These are phyloP conservation scores for Cryptococcus sp. DNA, from an alignment of 1,284 basidiomycete genomes.

Conservation along the genomic window DNA sequence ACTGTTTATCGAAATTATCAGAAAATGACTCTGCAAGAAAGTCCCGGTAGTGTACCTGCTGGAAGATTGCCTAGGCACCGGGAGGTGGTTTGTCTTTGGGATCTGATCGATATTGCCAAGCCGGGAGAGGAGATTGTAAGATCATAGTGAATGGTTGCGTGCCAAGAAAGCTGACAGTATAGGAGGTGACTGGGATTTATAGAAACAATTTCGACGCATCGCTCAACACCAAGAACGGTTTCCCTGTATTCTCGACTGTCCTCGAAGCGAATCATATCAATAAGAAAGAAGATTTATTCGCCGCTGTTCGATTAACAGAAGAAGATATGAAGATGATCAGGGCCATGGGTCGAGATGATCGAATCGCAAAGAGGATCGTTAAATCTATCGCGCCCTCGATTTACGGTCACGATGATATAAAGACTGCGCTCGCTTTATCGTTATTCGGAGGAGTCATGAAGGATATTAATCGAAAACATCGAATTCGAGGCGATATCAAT, in stretches of 20 bases:
- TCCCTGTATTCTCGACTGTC: slow-evolving; percentile 97
- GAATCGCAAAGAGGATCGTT: slow-evolving; percentile 93
- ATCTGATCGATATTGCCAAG: slow-evolving; percentile 95
- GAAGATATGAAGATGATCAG: slow-evolving; percentile 94
- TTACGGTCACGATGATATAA: slow-evolving; percentile 98
- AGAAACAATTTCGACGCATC: slow-evolving; percentile 98
- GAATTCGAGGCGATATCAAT: slow-evolving; percentile 96
- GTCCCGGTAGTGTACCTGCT: slow-evolving; percentile 95
- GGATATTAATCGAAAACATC: slow-evolving; percentile 93
- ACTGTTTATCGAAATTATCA: slow-evolving; percentile 99
- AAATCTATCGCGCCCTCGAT: slow-evolving; percentile 98
- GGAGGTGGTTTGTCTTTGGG: slow-evolving; percentile 95
- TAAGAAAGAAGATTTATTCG: slow-evolving; percentile 91
- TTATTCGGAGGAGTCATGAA: slow-evolving; percentile 92
- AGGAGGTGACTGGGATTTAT: slow-evolving; percentile 97
- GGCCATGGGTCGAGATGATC: slow-evolving; percentile 77
- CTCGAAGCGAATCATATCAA: slow-evolving; percentile 97
- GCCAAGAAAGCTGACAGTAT: slow-evolving; percentile 5
- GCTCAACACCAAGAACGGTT: slow-evolving; percentile 97
- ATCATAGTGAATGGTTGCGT: slow-evolving; percentile 14
- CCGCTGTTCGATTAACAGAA: slow-evolving; percentile 91
- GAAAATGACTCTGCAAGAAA: slow-evolving; percentile 97
- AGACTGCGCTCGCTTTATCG: slow-evolving; percentile 91
- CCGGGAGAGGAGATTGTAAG: slow-evolving; percentile 95
- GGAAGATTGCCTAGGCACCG: slow-evolving; percentile 93